A percentile compares a stretch with the other conserved stretches of the same genome.
phyloP scores from a whole-genome alignment of 2,329 filamentous ascomycete genomes.

The Talaromyces sp. region DNA sequence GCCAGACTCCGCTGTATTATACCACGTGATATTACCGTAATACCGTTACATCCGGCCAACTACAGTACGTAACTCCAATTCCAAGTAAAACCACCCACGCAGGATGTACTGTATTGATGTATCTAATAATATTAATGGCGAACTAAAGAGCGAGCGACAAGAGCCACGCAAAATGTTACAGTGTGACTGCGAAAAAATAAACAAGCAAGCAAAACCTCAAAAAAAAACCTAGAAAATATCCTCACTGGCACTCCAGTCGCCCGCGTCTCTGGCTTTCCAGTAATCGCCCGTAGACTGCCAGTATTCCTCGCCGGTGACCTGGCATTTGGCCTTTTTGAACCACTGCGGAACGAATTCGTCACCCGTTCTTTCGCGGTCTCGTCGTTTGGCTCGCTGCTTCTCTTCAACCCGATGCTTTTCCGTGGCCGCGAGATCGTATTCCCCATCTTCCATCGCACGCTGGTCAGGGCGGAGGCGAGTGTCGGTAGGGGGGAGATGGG shows the following conservation, averaged over 20 bases:
- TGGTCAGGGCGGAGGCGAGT: conserved; percentile 91
- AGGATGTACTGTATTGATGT: not conserved
- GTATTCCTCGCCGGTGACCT: conserved; percentile 79
- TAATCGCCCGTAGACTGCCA: conserved; percentile 89
- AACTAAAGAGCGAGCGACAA: not conserved
- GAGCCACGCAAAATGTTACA: not conserved
- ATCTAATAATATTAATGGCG: not conserved
- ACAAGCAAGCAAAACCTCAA: not conserved
- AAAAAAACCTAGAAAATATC: conserved; percentile 60
- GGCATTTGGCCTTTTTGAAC: conserved; percentile 71
- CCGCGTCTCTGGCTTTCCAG: conserved; percentile 65
- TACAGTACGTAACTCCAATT: too few species aligned
- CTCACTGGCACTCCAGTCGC: conserved; percentile 67
- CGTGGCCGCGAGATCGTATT: conserved; percentile 85
- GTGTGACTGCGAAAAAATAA: not conserved
- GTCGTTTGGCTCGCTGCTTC: conserved; percentile 73
- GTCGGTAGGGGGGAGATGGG: conserved; percentile 84
- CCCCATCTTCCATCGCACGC: conserved; percentile 96
- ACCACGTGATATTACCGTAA: conserved; percentile 6
- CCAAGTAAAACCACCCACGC: too few species aligned
- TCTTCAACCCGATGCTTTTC: conserved; percentile 96
- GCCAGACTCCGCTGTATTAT: not conserved
- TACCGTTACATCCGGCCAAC: not conserved
- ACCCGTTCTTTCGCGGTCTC: conserved; percentile 68
- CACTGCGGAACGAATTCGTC: conserved; percentile 80